Conservation (phyloP, 1,139 yeast genomes). For the Pichia sp. region DNA sequence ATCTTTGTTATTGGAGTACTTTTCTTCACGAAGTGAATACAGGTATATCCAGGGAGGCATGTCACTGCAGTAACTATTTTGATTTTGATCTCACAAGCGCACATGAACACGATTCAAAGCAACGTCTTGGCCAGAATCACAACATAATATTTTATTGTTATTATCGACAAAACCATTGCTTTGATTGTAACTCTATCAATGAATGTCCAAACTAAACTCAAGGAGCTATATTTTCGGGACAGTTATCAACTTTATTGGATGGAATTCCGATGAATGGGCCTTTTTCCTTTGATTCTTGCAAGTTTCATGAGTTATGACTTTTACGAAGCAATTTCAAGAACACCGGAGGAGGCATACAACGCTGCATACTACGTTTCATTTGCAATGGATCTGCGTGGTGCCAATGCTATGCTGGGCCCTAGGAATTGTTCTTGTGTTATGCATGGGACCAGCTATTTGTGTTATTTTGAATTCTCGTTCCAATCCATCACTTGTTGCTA, state of each 20-base stretch:
- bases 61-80: slow-evolving; percentile 42
- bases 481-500: slow-evolving; percentile 52
- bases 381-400: slow-evolving; percentile 33
- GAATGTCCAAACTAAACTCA: slow-evolving; percentile 32
- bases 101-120: slow-evolving; percentile 41
- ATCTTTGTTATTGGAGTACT: slow-evolving; percentile 38
- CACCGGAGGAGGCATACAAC: slow-evolving; percentile 46
- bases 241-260: slow-evolving; percentile 33
- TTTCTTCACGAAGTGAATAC: slow-evolving; percentile 38
- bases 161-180: slow-evolving; percentile 39
- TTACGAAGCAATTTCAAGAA: slow-evolving; percentile 39
- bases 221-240: slow-evolving; percentile 27
- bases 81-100: slow-evolving; percentile 37
- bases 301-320: slow-evolving; percentile 37
- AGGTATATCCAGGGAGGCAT: slow-evolving; percentile 35
- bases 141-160: slow-evolving; percentile 40
- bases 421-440: slow-evolving; percentile 33
- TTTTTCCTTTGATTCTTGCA: slow-evolving; percentile 34
- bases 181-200: slow-evolving; percentile 32
- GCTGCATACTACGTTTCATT: slow-evolving; percentile 38
- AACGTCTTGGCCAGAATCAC: slow-evolving; percentile 37
- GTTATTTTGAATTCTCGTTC: slow-evolving; percentile 33
- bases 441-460: slow-evolving; percentile 43
- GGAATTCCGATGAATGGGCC: slow-evolving; percentile 34
- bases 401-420: slow-evolving; percentile 34